phyloP scores from a whole-genome alignment of 2,329 filamentous ascomycete genomes.

The Pseudonectria foliicola region DNA sequence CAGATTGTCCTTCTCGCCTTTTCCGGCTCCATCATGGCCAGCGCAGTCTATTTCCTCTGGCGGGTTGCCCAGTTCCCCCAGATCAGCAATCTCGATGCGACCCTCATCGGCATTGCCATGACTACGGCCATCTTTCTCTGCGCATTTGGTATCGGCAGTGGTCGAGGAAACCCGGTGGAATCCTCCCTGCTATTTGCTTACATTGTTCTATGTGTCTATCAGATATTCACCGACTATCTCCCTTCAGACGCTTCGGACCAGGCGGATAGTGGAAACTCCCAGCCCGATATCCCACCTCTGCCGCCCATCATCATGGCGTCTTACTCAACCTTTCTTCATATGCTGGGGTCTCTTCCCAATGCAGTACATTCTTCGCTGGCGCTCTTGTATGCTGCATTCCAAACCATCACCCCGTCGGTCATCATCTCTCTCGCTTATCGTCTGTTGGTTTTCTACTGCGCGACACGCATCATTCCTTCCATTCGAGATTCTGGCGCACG shows the following conservation, averaged over 20 bases:
- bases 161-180: constrained; percentile 89
- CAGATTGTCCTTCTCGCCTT: constrained; percentile 83
- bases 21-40: constrained; percentile 86
- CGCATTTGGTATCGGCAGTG: constrained; percentile 88
- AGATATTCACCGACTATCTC: constrained; percentile 97
- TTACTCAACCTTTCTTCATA: constrained; percentile 82
- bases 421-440: constrained; percentile 93
- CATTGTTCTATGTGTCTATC: constrained; percentile 96
- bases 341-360: constrained; percentile 73
- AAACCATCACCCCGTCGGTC: constrained; percentile 91
- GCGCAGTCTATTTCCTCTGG: constrained; percentile 94
- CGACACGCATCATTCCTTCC: constrained; percentile 90
- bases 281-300: constrained; percentile 91
- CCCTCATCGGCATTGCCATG: constrained; percentile 85
- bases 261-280: constrained; percentile 43
- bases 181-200: constrained; percentile 94
- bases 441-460: constrained; percentile 90
- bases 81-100: constrained; percentile 85
- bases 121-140: constrained; percentile 90
- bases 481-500: constrained; percentile 80
- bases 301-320: constrained; percentile 98
- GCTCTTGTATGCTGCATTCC: constrained; percentile 84
- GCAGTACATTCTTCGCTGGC: constrained; percentile 78
- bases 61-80: constrained; percentile 88
- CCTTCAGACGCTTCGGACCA: constrained; percentile 62